Evolutionary conservation across 2,329 filamentous ascomycete species (phyloP).

Genomic region (Epichloe typhina): DNA sequence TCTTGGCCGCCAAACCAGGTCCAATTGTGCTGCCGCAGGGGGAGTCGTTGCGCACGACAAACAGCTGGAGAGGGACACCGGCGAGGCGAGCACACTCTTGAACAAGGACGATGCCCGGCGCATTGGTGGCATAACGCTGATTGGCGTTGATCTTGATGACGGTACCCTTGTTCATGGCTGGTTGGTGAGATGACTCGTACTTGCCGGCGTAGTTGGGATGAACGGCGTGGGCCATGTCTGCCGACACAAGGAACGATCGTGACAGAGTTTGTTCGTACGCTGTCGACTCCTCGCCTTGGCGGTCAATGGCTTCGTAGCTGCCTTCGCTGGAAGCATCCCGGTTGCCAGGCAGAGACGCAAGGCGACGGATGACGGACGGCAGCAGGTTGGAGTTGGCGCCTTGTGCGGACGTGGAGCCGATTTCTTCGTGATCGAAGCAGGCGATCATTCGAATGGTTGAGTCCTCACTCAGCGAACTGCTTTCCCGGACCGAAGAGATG

Average conservation of each 20-base stretch:
- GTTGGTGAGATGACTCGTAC: constrained; percentile 82
- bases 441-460: constrained; percentile 78
- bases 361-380: constrained; percentile 71
- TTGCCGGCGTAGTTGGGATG: constrained; percentile 91
- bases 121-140: constrained; percentile 91
- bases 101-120: constrained; percentile 82
- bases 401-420: constrained; percentile 83
- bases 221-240: constrained; percentile 94
- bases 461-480: constrained; percentile 58
- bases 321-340: constrained; percentile 53
- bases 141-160: constrained; percentile 99
- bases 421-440: constrained; percentile 96
- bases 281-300: constrained; percentile 54
- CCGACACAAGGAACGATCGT: constrained; percentile 85
- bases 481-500: constrained; percentile 59
- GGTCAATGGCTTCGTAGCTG: constrained; percentile 41
- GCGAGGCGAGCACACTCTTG: constrained; percentile 68
- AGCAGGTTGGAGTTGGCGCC: constrained; percentile 88
- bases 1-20: constrained; percentile 79
- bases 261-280: constrained; percentile 89
- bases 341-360: constrained; percentile 63
- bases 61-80: constrained; percentile 81
- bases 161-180: constrained; percentile 90
- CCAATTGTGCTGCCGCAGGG: constrained; percentile 95
- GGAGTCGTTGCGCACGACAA: constrained; percentile 92